Conservation (phyloP, 225 moss, liverwort and hornwort genomes). For the Marchantia polymorpha region DNA sequence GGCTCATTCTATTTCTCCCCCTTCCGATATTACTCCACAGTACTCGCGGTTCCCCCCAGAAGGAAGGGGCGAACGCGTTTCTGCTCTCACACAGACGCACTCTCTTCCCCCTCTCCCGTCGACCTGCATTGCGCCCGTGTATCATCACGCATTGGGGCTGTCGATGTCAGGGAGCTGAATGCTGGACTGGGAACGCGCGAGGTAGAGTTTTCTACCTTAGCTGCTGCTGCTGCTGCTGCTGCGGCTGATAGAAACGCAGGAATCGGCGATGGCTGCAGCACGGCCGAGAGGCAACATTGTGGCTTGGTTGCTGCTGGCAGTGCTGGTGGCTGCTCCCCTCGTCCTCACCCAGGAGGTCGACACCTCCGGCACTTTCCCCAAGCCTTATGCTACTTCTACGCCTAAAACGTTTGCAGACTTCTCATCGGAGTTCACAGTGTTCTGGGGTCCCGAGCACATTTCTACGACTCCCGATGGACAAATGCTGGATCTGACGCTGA, state of each 20-base stretch:
- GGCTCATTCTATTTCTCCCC: too few species aligned
- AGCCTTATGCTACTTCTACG: slow-evolving; percentile 17
- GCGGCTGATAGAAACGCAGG: background rate
- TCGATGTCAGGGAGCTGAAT: background rate
- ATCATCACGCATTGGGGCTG: background rate
- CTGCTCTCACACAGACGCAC: background rate
- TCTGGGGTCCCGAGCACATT: slow-evolving; percentile 41
- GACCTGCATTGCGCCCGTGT: too few species aligned
- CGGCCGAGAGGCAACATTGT: background rate
- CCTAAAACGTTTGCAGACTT: slow-evolving; percentile 32
- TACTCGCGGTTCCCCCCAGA: background rate
- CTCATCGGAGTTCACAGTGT: slow-evolving; percentile 28
- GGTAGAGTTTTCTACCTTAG: too few species aligned
- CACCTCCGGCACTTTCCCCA: slow-evolving; percentile 23
- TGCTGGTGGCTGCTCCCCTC: background rate
- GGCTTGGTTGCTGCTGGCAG: slow-evolving; percentile 5
- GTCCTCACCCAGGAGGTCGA: slow-evolving; percentile 16
- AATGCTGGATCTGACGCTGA: slow-evolving; percentile 32
- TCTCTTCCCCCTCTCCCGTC: too few species aligned
- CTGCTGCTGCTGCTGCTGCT: background rate
- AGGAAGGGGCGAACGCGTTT: background rate
- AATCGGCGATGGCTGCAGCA: background rate
- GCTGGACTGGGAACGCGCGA: too few species aligned
- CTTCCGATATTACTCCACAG: background rate
- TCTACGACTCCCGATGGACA: slow-evolving; percentile 22